A percentile compares a stretch with the other conserved stretches of the same genome.
phyloP scores from a whole-genome alignment of 148 eudicot species.

The Fagopyrum esculentum region DNA sequence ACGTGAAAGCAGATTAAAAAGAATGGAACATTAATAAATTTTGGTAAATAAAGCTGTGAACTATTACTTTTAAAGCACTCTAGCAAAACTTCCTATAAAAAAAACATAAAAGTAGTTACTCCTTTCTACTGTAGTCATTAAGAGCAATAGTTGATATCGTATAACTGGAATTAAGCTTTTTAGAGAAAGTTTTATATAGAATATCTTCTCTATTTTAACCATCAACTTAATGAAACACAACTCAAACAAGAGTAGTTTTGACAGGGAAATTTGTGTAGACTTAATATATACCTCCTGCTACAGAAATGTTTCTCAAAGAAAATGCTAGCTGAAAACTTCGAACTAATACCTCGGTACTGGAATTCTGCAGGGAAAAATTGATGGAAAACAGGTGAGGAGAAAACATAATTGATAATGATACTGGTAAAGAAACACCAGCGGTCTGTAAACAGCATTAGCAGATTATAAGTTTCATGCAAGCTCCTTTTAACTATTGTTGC shows the following conservation, averaged over 20 bases:
- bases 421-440: neutral
- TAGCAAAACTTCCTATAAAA: neutral
- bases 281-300: conserved; percentile 35
- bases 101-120: neutral
- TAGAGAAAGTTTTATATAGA: neutral
- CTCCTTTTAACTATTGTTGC: neutral
- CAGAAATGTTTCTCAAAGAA: conserved; percentile 69
- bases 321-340: conserved; percentile 96
- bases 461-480: neutral
- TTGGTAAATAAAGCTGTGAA: neutral
- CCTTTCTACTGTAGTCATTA: neutral
- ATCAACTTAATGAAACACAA: neutral
- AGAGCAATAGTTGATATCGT: neutral
- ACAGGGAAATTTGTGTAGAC: neutral
- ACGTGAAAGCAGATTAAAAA: neutral
- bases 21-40: neutral
- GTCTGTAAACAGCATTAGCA: neutral
- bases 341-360: conserved; percentile 67
- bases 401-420: neutral
- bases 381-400: conserved; percentile 9
- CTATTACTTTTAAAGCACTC: conserved; percentile 1
- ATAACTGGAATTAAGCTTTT: neutral
- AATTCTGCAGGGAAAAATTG: conserved; percentile 45
- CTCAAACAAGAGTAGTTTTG: neutral
- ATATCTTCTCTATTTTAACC: neutral